phyloP scores from a whole-genome alignment of 768 basidiomycete genomes.

The Tylopilus sp. region DNA sequence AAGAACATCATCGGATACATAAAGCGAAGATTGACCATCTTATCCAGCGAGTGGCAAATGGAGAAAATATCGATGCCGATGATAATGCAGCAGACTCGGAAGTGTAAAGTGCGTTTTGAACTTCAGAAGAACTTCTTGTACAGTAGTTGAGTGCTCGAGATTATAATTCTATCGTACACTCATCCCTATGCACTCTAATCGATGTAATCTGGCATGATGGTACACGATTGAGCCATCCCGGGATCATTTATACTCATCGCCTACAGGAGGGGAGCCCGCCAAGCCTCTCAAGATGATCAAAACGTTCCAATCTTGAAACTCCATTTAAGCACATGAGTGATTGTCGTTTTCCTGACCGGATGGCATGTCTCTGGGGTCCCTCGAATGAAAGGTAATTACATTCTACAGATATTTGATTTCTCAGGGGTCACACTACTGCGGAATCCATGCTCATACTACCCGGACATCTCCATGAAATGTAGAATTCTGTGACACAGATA shows the following conservation, averaged over 20 bases:
- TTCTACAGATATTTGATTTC: no score
- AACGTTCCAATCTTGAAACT: no score
- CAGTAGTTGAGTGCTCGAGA: background rate
- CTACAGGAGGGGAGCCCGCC: no score
- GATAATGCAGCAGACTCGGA: constrained; percentile 28
- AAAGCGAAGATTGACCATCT: constrained; percentile 84
- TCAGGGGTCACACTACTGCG: no score
- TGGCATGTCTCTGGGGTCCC: no score
- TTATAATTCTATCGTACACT: constrained; percentile 14
- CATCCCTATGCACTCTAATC: constrained; percentile 1
- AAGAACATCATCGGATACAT: constrained; percentile 87
- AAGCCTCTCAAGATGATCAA: no score
- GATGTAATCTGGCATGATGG: background rate
- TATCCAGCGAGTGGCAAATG: constrained; percentile 55
- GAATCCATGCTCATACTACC: constrained; percentile 2
- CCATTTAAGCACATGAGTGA: no score
- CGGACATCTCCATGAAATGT: constrained; percentile 26
- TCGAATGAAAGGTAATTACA: no score
- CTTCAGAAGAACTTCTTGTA: constrained; percentile 1
- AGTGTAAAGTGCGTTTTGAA: constrained; percentile 10
- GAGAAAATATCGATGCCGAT: constrained; percentile 47
- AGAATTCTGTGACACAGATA: constrained; percentile 28
- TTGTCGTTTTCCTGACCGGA: no score
- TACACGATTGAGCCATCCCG: no score
- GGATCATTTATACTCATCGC: no score